Evolutionary conservation across 2,329 filamentous ascomycete genomes (phyloP).

Genomic region (Cladosporium velox): DNA sequence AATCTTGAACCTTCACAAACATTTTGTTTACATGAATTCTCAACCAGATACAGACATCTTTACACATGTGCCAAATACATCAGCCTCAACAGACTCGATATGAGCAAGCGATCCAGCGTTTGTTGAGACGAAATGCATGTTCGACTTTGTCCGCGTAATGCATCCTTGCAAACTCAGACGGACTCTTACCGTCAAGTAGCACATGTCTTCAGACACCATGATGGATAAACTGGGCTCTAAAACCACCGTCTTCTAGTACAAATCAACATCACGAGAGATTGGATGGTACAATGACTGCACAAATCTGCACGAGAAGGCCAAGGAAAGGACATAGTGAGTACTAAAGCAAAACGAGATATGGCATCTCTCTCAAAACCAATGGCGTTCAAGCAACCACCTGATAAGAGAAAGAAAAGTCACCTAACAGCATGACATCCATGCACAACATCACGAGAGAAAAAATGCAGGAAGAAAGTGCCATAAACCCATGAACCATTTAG

Average conservation of each 20-base stretch:
- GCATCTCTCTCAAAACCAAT: no score
- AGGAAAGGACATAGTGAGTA: not conserved
- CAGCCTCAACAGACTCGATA: not conserved
- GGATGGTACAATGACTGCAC: not conserved
- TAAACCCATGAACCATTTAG: conserved; percentile 21
- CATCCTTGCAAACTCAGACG: not conserved
- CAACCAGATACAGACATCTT: not conserved
- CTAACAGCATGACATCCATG: not conserved
- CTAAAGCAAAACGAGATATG: not conserved
- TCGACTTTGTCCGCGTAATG: not conserved
- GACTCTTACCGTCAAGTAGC: not conserved
- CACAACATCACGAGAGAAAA: not conserved
- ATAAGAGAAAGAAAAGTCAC: not conserved
- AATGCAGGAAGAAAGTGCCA: conserved; percentile 10
- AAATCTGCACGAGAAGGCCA: not conserved
- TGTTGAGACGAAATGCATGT: not conserved
- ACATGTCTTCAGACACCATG: not conserved
- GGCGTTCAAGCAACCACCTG: not conserved
- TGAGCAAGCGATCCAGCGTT: not conserved
- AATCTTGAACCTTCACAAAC: not conserved
- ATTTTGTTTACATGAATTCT: not conserved
- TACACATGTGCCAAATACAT: not conserved
- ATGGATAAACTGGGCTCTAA: not conserved
- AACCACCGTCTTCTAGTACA: not conserved
- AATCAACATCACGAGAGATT: not conserved